These are phyloP conservation scores for Syncephalastrum monosporum DNA, from an alignment of 371 early-diverging fungal species.

Conservation along the genomic window DNA sequence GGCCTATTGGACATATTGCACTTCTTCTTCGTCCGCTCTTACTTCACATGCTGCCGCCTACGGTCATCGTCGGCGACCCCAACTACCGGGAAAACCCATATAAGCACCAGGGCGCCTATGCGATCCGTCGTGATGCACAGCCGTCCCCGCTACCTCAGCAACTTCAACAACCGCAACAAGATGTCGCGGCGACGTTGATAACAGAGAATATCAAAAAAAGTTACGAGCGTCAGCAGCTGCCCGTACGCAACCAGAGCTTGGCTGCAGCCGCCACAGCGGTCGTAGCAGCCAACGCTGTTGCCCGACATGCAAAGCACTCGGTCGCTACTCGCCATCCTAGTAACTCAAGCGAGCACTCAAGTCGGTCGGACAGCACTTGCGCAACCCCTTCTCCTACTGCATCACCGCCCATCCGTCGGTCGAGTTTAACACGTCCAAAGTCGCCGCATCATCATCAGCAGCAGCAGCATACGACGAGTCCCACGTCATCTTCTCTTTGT, in stretches of 20 bases:
- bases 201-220: slow-evolving; percentile 33
- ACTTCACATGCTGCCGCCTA: slow-evolving; percentile 5
- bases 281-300: slow-evolving; percentile 3
- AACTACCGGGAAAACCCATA: slow-evolving; percentile 10
- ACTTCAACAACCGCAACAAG: slow-evolving; percentile 3
- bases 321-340: slow-evolving; percentile 8
- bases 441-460: not conserved
- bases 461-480: not conserved
- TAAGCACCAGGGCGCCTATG: slow-evolving; percentile 17
- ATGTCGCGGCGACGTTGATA: slow-evolving; percentile 9
- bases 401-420: slow-evolving; percentile 2
- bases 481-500: too few relatives aligned
- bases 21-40: too few relatives aligned
- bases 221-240: slow-evolving; percentile 39
- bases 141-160: slow-evolving; percentile 1
- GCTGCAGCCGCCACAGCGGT: slow-evolving; percentile 23
- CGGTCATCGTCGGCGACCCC: slow-evolving; percentile 11
- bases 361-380: not conserved
- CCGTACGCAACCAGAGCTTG: slow-evolving; percentile 41
- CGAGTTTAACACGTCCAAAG: not conserved
- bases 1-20: too few relatives aligned
- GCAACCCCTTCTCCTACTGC: slow-evolving; percentile 4
- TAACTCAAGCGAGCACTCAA: slow-evolving; percentile 12
- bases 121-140: slow-evolving; percentile 5
- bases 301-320: not conserved